Evolutionary conservation across 2,329 filamentous ascomycete species (phyloP), one percentile per base, ranked within the genome.

Genomic region (Meredithiella fracta): DNA sequence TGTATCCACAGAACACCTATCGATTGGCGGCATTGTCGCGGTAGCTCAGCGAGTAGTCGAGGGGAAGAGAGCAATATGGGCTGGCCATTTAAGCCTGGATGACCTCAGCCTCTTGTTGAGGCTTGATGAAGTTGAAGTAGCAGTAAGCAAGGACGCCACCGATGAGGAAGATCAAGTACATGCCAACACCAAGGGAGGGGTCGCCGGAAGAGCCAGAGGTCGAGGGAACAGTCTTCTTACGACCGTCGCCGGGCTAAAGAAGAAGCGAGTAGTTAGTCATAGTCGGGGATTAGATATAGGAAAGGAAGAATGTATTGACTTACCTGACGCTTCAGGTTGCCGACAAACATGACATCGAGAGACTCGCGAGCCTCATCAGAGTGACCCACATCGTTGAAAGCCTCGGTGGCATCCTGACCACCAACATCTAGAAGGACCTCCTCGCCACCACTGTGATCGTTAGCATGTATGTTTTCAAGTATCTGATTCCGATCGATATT

Each of bases 351-450:
- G 65, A 80, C 79, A 31, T 85, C 82, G 58, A 98, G 82, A 63
- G 94, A 91, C 75, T 97, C 91, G 63, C 92, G 85, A 63, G 92
- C 92, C 77, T 98, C 92, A 71, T 98, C 92, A 65, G 86, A 94
- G 84, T 98, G 92, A 67, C 92, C 92, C 66, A 98, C 92, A 72
- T 98, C 92, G 76, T 98, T 92, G 69, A 98, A 98, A 60, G 92
- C 91, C 74, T 97, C 92, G 64, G 91, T 95, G 65, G 86, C 85
- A 71, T 98, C 92, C 74, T 95, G 90, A 63, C 92, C 92, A 66
- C 78, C 92, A 61, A 97, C 90, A 64, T 98, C 92, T 63, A 98
- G 84, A 61, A 98, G 76, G 64, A 98, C 92, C 75, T 98, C 92
- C 74, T 98, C 92, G 74, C 92, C 92, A 76, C 92, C 92, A 65